Base-by-base conservation (phyloP, 306 rosid species). In the Gastrolobium bilobum region DNA sequence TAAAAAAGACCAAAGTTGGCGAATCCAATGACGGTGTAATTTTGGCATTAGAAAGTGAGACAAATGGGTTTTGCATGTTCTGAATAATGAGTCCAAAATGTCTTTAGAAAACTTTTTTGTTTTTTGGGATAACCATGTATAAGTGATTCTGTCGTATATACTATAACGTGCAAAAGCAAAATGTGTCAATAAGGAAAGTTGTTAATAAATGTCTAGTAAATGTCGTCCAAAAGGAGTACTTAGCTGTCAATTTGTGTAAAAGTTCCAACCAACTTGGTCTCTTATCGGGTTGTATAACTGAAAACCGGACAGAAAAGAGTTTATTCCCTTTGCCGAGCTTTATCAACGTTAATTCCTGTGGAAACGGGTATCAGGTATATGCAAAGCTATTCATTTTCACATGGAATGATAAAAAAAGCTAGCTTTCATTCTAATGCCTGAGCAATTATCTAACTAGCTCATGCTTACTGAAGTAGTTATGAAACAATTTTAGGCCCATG, bases 41-140 rank as follows among this genome's bases (percentile, higher is more conserved):
- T 53, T 33, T 29, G 79, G 56, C 7, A 26, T 58, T 6, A 30
- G 15, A 8, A 43, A 39, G 37, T 11, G 50, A 46, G 83, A 84
- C 87, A 86, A 81, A 10, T 73, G 37, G 10, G 13, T 38, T 84
- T 82, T 88, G 70, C 79, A 75, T 44, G 52, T 68, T 40, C 15
- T 47, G 62, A 20, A 64, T 38, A 31, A 53, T 54, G 50, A 63
- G 40, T 81, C 75, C 46, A 75, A 57, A 47, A 30, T 37, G 39
- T 46, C 47, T 67, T 6, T 4, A 15, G 3, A 6, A 29, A 7
- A 48, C n/a, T 30, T 13, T 51, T 68, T 9, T 39, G 77, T 44
- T 34, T 75, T 60, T 33, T 50, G 64, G 53, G 52, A 58, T 50
- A 53, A 71, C 2, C 29, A 38, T 50, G 13, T 26, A 56, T 4